These are phyloP conservation scores for Crassisporium funariophilum DNA, from an alignment of 768 basidiomycete genomes.

Conservation along the genomic window DNA sequence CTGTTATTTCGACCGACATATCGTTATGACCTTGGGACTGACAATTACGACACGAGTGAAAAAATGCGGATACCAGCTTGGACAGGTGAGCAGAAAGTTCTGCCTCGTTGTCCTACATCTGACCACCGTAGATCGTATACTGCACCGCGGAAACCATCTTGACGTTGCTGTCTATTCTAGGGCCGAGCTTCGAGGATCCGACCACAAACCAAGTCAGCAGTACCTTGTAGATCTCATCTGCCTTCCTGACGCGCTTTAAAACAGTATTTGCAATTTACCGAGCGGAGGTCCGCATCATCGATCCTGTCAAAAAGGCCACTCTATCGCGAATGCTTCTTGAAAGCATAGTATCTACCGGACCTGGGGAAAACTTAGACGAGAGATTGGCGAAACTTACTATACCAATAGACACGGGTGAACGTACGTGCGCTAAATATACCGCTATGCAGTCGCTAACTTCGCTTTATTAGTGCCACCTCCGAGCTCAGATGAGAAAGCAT, in stretches of 20 bases:
- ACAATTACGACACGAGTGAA: constrained; percentile 93
- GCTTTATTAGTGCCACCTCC: constrained; percentile 72
- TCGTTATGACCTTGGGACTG: constrained; percentile 81
- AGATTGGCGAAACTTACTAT: constrained; percentile 64
- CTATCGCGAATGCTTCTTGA: constrained; percentile 71
- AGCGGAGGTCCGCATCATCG: constrained; percentile 76
- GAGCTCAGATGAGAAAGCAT: constrained; percentile 72
- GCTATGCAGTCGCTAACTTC: constrained; percentile 4
- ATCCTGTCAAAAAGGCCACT: constrained; percentile 70
- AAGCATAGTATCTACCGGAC: constrained; percentile 58
- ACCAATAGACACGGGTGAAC: constrained; percentile 43
- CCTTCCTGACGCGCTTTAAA: constrained; percentile 2
- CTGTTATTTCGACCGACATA: constrained; percentile 94
- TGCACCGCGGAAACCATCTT: constrained; percentile 75
- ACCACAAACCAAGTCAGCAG: constrained; percentile 84
- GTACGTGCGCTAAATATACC: constrained; percentile 34
- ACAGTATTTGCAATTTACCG: constrained; percentile 85
- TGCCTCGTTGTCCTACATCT: constrained; percentile 9
- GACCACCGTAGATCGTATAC: constrained; percentile 75
- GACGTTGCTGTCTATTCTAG: constrained; percentile 80
- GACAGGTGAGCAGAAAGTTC: constrained; percentile 66
- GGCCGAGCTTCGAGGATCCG: constrained; percentile 87
- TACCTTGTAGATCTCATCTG: constrained; percentile 1
- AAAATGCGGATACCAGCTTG: constrained; percentile 96
- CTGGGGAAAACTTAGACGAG: constrained; percentile 71